Conservation (phyloP, 208 protist genomes). For the Novymonas esmeraldas region DNA sequence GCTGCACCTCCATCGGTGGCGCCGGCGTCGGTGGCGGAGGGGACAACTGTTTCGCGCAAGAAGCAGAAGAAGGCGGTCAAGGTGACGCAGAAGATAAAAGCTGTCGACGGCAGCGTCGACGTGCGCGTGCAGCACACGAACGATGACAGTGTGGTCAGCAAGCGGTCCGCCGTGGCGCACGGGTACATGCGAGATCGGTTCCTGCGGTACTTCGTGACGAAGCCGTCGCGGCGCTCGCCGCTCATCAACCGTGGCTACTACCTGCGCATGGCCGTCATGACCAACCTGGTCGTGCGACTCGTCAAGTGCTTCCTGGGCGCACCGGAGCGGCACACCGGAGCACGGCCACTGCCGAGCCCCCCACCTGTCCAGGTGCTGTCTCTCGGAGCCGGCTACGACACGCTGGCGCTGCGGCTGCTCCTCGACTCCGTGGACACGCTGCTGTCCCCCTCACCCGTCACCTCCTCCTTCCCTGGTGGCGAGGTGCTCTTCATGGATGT, state of each 20-base stretch:
- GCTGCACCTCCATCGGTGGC: neutral
- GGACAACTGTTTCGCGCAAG: conserved; percentile 36
- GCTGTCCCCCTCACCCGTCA: neutral
- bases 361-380: conserved; percentile 80
- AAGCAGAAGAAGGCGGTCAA: conserved; percentile 62
- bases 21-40: neutral
- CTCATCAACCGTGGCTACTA: conserved; percentile 93
- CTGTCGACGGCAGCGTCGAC: conserved; percentile 56
- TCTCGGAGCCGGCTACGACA: conserved; percentile 90
- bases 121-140: conserved; percentile 89
- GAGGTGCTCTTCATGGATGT: conserved; percentile 78
- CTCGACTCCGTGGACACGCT: conserved; percentile 26
- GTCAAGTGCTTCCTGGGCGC: conserved; percentile 24
- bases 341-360: neutral
- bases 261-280: conserved; percentile 84
- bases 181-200: conserved; percentile 80
- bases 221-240: conserved; percentile 76
- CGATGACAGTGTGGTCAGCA: conserved; percentile 91
- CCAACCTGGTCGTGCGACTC: conserved; percentile 56
- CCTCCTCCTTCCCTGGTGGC: conserved; percentile 5
- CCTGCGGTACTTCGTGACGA: conserved; percentile 83
- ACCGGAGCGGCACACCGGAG: conserved; percentile 2
- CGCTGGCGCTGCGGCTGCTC: conserved; percentile 70
- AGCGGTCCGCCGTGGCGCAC: conserved; percentile 81
- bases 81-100: conserved; percentile 50